Conservation (phyloP, 345 rosid species). For the Leavenworthia alabamica region DNA sequence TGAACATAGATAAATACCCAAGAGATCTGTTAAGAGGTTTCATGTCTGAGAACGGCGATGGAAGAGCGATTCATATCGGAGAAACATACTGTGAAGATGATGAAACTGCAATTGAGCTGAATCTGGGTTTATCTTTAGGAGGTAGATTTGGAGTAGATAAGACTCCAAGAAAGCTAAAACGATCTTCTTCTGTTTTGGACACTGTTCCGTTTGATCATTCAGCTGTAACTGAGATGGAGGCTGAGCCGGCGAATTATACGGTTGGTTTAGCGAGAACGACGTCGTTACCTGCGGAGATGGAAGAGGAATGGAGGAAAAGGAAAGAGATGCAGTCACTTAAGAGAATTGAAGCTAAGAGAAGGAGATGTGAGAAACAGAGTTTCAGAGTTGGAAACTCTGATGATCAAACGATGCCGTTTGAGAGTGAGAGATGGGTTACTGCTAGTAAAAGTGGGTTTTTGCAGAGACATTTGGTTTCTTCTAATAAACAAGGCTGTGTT, state of each 20-base stretch:
- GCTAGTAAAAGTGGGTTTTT: conserved; percentile 30
- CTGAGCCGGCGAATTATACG: conserved; percentile 36
- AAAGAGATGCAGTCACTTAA: conserved; percentile 72
- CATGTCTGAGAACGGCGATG: conserved; percentile 32
- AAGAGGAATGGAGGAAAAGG: conserved; percentile 90
- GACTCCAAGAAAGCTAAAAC: conserved; percentile 41
- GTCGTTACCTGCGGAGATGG: conserved; percentile 82
- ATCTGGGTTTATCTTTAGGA: conserved; percentile 78
- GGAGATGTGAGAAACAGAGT: conserved; percentile 78
- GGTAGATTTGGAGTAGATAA: conserved; percentile 88
- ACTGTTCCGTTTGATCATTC: conserved; percentile 16
- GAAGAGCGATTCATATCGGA: conserved; percentile 13
- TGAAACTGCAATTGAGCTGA: conserved; percentile 58
- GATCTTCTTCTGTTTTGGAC: conserved; percentile 76
- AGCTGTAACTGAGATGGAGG: background rate
- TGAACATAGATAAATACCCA: conserved; percentile 55
- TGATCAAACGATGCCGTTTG: conserved; percentile 32
- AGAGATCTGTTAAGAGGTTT: conserved; percentile 77
- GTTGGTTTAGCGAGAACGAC: conserved; percentile 58
- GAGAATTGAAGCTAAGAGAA: conserved; percentile 82
- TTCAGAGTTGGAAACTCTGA: conserved; percentile 30
- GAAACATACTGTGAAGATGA: conserved; percentile 29
- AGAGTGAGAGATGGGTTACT: conserved; percentile 38
- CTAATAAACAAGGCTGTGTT: conserved; percentile 34
- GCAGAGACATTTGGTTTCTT: conserved; percentile 45